Conservation (phyloP, 177 flowering plant species). For the Vitis hybrid region DNA sequence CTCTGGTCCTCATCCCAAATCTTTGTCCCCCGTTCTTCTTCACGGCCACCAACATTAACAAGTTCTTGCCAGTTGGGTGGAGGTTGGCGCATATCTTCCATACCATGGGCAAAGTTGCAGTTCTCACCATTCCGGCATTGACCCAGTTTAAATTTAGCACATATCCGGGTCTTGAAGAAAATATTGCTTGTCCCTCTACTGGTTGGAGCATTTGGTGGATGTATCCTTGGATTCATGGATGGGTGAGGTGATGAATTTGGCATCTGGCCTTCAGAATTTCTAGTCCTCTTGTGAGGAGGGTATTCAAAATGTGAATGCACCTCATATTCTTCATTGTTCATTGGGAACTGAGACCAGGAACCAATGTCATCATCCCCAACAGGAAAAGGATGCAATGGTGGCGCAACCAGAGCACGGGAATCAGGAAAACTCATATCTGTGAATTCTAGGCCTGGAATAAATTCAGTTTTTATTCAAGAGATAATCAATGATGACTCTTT, state of each 20-base stretch:
- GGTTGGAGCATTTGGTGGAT: constrained; percentile 30
- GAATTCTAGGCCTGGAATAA: background rate
- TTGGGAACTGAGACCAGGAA: constrained; percentile 37
- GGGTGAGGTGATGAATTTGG: constrained; percentile 27
- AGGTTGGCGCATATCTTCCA: constrained; percentile 69
- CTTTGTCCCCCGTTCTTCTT: constrained; percentile 36
- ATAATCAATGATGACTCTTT: too few relatives aligned
- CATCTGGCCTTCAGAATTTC: constrained; percentile 37
- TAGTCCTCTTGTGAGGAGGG: constrained; percentile 46
- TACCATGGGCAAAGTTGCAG: constrained; percentile 95
- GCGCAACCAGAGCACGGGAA: constrained; percentile 22
- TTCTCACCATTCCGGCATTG: constrained; percentile 61
- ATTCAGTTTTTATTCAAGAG: background rate
- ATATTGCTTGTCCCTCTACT: constrained; percentile 49
- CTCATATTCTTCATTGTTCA: constrained; percentile 25
- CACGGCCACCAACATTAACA: constrained; percentile 36
- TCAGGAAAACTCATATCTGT: constrained; percentile 44
- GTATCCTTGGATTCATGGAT: constrained; percentile 26
- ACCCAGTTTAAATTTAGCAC: constrained; percentile 58
- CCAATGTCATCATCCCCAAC: constrained; percentile 27
- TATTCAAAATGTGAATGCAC: constrained; percentile 26
- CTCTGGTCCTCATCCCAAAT: constrained; percentile 74
- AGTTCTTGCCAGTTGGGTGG: constrained; percentile 89
- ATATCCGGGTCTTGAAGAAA: constrained; percentile 80
- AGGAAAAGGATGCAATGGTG: constrained; percentile 15